These are phyloP conservation scores for Colletotrichum sp. DNA, from an alignment of 2,329 filamentous ascomycete species.

Conservation along the genomic window DNA sequence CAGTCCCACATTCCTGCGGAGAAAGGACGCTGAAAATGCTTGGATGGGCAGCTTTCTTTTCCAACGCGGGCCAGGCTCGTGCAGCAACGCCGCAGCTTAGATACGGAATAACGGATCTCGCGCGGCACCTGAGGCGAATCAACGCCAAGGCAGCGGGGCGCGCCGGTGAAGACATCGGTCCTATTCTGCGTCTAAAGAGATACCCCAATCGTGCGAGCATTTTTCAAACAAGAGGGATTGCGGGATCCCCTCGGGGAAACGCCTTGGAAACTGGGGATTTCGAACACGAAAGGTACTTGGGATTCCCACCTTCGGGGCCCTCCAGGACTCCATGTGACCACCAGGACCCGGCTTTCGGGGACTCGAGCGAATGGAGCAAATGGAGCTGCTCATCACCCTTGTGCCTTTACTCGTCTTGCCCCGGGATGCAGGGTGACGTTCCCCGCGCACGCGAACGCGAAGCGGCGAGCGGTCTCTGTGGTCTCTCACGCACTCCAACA, in stretches of 20 bases:
- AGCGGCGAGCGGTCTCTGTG: not conserved
- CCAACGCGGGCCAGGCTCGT: not conserved
- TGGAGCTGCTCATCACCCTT: not conserved
- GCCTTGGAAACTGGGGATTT: not conserved
- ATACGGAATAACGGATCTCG: not conserved
- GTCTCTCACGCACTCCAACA: not conserved
- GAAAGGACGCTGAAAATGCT: not conserved
- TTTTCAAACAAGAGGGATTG: not conserved
- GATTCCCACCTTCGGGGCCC: not conserved
- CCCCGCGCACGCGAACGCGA: constrained; percentile 1
- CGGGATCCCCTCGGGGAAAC: constrained; percentile 12
- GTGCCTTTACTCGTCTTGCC: not conserved
- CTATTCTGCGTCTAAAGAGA: not conserved
- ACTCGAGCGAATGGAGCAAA: not conserved
- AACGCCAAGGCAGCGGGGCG: not conserved
- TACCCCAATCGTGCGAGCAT: not conserved
- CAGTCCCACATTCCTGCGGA: not conserved
- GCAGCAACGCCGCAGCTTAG: not conserved
- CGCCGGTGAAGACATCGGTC: not conserved
- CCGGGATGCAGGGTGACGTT: constrained; percentile 17
- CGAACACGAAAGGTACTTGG: not conserved
- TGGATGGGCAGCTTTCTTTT: not conserved
- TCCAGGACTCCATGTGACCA: not conserved
- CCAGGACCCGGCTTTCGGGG: not conserved
- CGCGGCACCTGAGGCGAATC: constrained; percentile 3